Conservation (phyloP, 352 stramenopile genomes). For the Phytophthora melonis region DNA sequence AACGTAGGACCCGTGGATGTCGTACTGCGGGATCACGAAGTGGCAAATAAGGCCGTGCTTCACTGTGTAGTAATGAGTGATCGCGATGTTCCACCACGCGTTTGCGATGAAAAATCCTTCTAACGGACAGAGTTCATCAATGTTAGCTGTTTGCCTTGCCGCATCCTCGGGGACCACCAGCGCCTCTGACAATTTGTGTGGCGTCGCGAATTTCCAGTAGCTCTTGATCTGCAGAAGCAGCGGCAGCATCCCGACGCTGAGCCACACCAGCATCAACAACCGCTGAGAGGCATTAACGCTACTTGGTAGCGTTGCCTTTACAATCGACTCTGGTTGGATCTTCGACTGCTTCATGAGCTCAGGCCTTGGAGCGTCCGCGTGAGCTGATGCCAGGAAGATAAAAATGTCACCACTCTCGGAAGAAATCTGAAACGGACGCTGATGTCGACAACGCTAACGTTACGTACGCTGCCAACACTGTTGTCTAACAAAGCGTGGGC, state of each 20-base stretch:
- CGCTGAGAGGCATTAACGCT: background rate
- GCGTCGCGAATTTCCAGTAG: constrained; percentile 17
- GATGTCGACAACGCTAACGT: too few species aligned
- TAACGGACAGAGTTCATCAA: constrained; percentile 8
- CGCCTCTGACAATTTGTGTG: constrained; percentile 8
- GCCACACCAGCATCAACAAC: constrained; percentile 6
- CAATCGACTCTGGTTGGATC: background rate
- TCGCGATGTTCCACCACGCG: constrained; percentile 27
- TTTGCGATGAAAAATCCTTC: constrained; percentile 21
- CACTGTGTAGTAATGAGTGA: constrained; percentile 9
- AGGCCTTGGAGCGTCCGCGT: background rate
- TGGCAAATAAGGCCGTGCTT: constrained; percentile 6
- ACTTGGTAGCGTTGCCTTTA: background rate
- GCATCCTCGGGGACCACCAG: constrained; percentile 4
- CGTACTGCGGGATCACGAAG: constrained; percentile 28
- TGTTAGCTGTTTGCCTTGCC: constrained; percentile 1
- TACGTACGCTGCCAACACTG: too few species aligned
- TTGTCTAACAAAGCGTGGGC: too few species aligned
- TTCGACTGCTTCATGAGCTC: background rate
- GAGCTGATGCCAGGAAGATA: background rate
- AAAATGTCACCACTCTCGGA: background rate
- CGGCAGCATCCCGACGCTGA: constrained; percentile 11
- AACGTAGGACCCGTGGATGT: constrained; percentile 26
- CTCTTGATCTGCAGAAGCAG: constrained; percentile 11
- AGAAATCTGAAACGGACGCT: background rate